phyloP scores from a whole-genome alignment of 139 green algal genomes.

The Micromonas commoda region DNA sequence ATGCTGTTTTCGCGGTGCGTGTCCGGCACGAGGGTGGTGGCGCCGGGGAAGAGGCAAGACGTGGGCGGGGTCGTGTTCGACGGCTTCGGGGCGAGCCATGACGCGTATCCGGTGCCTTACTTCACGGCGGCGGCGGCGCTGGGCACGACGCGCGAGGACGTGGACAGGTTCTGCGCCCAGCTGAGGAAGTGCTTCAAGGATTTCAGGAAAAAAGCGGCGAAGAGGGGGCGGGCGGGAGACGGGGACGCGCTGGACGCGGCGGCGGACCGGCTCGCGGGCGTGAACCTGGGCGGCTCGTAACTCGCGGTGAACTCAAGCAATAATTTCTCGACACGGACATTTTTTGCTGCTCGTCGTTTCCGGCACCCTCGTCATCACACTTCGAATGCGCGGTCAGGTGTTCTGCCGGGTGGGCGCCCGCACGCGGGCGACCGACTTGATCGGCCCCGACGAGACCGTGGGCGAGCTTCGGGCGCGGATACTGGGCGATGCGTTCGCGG shows the following conservation, averaged over 20 bases:
- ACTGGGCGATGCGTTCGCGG: not conserved
- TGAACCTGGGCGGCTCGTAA: not conserved
- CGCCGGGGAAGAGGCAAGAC: conserved; percentile 45
- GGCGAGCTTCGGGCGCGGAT: not conserved
- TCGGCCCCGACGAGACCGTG: not conserved
- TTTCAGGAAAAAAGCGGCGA: not conserved
- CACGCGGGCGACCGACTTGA: not conserved
- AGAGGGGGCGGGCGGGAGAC: not conserved
- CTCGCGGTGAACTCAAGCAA: no score
- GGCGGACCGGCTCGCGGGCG: not conserved
- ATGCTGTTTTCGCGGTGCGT: conserved; percentile 74
- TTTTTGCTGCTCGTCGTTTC: no score
- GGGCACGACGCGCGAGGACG: conserved; percentile 55
- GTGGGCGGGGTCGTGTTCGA: conserved; percentile 65
- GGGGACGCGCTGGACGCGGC: not conserved
- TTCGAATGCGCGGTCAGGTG: not conserved
- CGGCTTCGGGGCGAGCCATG: conserved; percentile 64
- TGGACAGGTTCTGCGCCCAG: conserved; percentile 59
- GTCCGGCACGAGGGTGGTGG: conserved; percentile 76
- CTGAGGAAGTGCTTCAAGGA: conserved; percentile 38
- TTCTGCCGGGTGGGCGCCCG: not conserved
- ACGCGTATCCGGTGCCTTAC: conserved; percentile 66
- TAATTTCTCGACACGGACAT: no score
- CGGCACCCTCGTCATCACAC: no score
- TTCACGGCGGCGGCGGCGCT: conserved; percentile 79